Evolutionary conservation across 2,329 filamentous ascomycete genomes (phyloP).

Genomic region (Neophaeococcomyces aloes): DNA sequence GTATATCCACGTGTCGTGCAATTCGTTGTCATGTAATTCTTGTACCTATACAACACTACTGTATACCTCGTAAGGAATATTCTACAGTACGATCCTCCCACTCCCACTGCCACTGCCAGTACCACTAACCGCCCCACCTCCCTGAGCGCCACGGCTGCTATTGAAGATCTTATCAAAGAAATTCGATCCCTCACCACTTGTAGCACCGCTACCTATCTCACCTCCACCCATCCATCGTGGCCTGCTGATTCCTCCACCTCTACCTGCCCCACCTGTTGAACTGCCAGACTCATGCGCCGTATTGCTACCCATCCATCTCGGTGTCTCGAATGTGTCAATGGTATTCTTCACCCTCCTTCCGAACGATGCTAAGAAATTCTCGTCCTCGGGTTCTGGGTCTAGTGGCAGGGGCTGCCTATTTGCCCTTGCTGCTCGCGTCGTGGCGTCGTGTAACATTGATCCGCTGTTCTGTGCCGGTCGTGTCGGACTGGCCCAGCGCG

Average conservation of each 20-base stretch:
- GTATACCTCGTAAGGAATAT: background rate
- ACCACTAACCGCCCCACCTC: background rate
- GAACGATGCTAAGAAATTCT: slow-evolving; percentile 74
- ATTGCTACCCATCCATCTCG: slow-evolving; percentile 56
- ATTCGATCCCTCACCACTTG: slow-evolving; percentile 2
- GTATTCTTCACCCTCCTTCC: slow-evolving; percentile 85
- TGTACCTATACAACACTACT: too few relatives aligned
- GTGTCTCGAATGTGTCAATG: slow-evolving; percentile 69
- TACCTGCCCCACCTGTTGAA: slow-evolving; percentile 31
- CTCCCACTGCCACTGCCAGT: background rate
- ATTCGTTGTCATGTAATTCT: too few relatives aligned
- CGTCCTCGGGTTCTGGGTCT: slow-evolving; percentile 57
- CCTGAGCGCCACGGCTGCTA: background rate
- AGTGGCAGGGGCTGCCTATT: slow-evolving; percentile 24
- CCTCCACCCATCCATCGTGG: slow-evolving; percentile 71
- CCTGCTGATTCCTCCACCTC: slow-evolving; percentile 58
- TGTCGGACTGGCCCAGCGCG: slow-evolving; percentile 18
- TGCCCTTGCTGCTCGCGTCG: slow-evolving; percentile 2
- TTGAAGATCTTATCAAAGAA: background rate
- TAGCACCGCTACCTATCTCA: slow-evolving; percentile 24
- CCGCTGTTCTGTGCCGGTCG: slow-evolving; percentile 16
- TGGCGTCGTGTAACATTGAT: background rate
- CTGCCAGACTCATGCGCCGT: slow-evolving; percentile 26
- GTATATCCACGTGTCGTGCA: too few relatives aligned
- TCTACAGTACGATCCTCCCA: slow-evolving; percentile 6